Percentiles rank a stretch among this genome's conserved stretches.
These are phyloP conservation scores for Diplodia mutila DNA, from an alignment of 2,329 filamentous ascomycete species.

Conservation along the genomic window DNA sequence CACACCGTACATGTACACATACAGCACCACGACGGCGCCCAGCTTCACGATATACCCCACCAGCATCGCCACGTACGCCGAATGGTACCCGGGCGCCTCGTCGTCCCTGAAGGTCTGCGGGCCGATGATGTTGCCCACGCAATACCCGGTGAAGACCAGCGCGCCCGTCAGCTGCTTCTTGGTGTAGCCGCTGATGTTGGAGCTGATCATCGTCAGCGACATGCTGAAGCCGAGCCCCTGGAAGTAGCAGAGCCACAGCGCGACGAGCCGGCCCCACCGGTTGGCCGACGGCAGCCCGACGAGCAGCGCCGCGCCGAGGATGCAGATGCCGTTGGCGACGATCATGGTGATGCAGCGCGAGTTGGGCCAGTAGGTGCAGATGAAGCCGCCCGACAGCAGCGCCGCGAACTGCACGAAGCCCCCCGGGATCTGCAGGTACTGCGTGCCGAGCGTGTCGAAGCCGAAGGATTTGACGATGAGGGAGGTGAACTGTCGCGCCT, in stretches of 20 bases:
- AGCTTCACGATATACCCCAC: slow-evolving; percentile 61
- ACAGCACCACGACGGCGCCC: slow-evolving; percentile 54
- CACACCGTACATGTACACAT: slow-evolving; percentile 58
- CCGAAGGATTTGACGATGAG: slow-evolving; percentile 66
- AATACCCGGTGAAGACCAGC: slow-evolving; percentile 58
- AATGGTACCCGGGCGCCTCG: slow-evolving; percentile 56
- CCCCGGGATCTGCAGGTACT: slow-evolving; percentile 64
- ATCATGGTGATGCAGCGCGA: slow-evolving; percentile 61
- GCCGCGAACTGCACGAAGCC: slow-evolving; percentile 61
- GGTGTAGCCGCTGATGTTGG: slow-evolving; percentile 59
- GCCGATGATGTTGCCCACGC: slow-evolving; percentile 59
- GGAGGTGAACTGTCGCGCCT: slow-evolving; percentile 53
- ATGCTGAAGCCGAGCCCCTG: slow-evolving; percentile 59
- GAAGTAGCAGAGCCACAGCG: slow-evolving; percentile 61
- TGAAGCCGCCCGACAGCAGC: slow-evolving; percentile 52
- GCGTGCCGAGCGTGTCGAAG: slow-evolving; percentile 87
- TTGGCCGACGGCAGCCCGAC: slow-evolving; percentile 55
- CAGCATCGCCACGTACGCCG: slow-evolving; percentile 59
- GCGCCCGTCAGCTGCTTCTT: slow-evolving; percentile 60
- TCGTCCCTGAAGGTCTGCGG: slow-evolving; percentile 57
- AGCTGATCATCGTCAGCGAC: slow-evolving; percentile 57
- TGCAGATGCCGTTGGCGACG: slow-evolving; percentile 59
- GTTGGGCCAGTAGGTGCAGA: slow-evolving; percentile 59
- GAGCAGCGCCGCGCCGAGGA: slow-evolving; percentile 56
- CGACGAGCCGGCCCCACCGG: slow-evolving; percentile 62